Conservation (phyloP, 1,284 basidiomycete species). For the Microbotryum saponariae region DNA sequence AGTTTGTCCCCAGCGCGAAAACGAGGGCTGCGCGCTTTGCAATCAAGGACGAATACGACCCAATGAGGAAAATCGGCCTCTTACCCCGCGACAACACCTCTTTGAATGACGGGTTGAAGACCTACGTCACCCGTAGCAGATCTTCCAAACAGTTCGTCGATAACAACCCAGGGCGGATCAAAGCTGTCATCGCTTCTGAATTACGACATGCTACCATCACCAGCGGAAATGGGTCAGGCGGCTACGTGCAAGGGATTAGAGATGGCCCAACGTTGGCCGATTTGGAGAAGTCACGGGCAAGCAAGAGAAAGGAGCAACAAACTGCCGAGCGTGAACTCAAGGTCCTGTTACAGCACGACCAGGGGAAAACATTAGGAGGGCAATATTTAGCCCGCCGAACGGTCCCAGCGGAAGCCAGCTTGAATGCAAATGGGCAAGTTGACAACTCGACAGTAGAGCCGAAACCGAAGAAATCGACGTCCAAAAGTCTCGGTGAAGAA, state of each 20-base stretch:
- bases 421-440: too few relatives aligned
- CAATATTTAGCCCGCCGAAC: constrained; percentile 2
- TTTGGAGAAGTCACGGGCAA: constrained; percentile 8
- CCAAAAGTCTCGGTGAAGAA: too few relatives aligned
- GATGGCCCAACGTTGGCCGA: constrained; percentile 20
- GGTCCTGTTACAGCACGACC: constrained; percentile 15
- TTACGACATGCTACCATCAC: neutral
- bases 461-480: too few relatives aligned
- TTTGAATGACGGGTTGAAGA: constrained; percentile 1
- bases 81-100: constrained; percentile 1
- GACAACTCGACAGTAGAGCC: too few relatives aligned
- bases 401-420: too few relatives aligned
- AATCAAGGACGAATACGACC: too few relatives aligned
- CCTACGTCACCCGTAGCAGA: constrained; percentile 4
- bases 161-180: too few relatives aligned
- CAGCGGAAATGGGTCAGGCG: neutral
- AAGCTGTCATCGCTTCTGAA: too few relatives aligned
- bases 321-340: constrained; percentile 6
- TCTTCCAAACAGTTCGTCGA: too few relatives aligned
- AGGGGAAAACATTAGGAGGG: constrained; percentile 14
- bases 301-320: constrained; percentile 4
- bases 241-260: constrained; percentile 15
- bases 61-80: constrained; percentile 1
- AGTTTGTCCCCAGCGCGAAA: too few relatives aligned
- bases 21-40: too few relatives aligned